These are phyloP conservation scores for Sclerotinia nivalis DNA, from an alignment of 2,329 filamentous ascomycete genomes.

Conservation along the genomic window DNA sequence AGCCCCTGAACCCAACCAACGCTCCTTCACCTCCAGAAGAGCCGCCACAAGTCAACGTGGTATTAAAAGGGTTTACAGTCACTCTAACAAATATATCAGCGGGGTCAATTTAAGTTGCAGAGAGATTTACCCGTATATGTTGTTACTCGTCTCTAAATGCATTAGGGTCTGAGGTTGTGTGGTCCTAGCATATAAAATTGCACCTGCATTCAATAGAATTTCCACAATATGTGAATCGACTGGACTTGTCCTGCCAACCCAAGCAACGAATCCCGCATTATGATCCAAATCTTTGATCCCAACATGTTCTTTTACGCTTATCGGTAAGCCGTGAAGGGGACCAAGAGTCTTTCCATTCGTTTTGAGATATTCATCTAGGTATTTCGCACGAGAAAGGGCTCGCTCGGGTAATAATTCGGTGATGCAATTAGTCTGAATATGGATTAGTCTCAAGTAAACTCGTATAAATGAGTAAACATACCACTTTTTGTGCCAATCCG, in stretches of 20 bases:
- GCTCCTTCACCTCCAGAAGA: conserved; percentile 60
- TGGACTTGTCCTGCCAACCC: conserved; percentile 48
- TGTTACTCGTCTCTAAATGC: conserved; percentile 54
- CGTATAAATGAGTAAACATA: conserved; percentile 28
- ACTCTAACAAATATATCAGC: conserved; percentile 41
- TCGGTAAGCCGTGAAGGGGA: conserved; percentile 50
- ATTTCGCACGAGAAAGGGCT: conserved; percentile 40
- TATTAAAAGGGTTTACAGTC: conserved; percentile 57
- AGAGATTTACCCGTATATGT: conserved; percentile 47
- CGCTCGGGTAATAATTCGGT: conserved; percentile 46
- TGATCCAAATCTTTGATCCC: conserved; percentile 50
- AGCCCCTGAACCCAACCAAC: conserved; percentile 53
- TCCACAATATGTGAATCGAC: conserved; percentile 52
- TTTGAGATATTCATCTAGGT: conserved; percentile 42
- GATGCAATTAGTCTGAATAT: conserved; percentile 47
- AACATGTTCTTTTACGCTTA: conserved; percentile 55
- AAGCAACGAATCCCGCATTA: conserved; percentile 52
- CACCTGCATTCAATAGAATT: conserved; percentile 49
- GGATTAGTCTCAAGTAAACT: background rate
- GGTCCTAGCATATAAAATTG: conserved; percentile 54
- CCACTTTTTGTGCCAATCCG: conserved; percentile 52
- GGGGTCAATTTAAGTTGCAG: too few species aligned
- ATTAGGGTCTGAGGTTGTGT: conserved; percentile 57
- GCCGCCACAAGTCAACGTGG: conserved; percentile 52
- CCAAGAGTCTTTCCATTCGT: conserved; percentile 41